Evolutionary conservation across 1,284 basidiomycete species (phyloP), one percentile per base, ranked within the genome.

Genomic region (Pascua guehoae): DNA sequence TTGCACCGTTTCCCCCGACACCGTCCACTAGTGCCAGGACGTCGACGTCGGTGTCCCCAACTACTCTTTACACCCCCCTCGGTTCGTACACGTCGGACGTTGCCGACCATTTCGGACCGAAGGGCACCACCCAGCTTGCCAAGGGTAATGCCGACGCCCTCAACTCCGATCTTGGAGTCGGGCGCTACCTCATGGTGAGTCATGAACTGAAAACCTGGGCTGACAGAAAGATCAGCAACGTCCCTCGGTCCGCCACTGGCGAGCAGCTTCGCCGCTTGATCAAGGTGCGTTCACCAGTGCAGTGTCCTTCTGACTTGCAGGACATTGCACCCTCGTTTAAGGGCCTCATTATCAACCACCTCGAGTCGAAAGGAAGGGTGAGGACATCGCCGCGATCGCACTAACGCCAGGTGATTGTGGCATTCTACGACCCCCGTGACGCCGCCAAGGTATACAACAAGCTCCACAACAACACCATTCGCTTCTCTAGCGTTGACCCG

Each of bases 361-460:
- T 72, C 8, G 37, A 55, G 16, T 57, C 48, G 11, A 62, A 56
- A 41, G 72, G 72, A 14, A 62, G 51, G 48, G 72, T 73, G 39
- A 50, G 71, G 11, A 15, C 10, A 18, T 14, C 12, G 8, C n/a
- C 41, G 17, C 41, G 42, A 16, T 50, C 32, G 41, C 9, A 32
- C 47, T 52, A 7, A 56, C 36, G 0, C 8, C 40, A 76, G 74
- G 57, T 74, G 18, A 58, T 75, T 12, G 58, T 71, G 2, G 61
- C 57, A 38, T 74, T 75, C 61, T 65, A 64, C 47, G 74, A 76
- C 62, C 55, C 68, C 8, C 66, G 74, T 12, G 56, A 73, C 38
- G 66, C 72, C 1, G 7, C 48, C 36, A 68, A 64, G 48, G 60
- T 74, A 0, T 64, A 62, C 45, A 24, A 64, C 2, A 45, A 53